Evolutionary conservation across 305 asterid species (phyloP).

Genomic region (Solanum hybrid): DNA sequence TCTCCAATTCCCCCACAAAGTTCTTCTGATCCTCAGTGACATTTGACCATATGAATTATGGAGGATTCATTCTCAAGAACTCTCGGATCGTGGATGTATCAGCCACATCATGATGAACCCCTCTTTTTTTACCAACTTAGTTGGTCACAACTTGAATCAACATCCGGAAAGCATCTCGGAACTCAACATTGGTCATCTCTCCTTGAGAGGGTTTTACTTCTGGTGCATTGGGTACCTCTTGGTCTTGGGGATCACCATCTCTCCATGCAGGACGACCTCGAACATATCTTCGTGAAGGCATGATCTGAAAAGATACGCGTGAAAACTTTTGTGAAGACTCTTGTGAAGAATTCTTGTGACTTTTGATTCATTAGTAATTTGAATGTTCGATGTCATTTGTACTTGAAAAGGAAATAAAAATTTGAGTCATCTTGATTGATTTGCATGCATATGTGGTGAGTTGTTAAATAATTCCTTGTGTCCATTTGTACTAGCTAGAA

Average conservation of each 20-base stretch:
- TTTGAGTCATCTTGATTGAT: not conserved
- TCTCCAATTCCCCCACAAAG: not conserved
- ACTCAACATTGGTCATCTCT: not conserved
- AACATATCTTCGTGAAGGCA: too few relatives aligned
- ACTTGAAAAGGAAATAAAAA: not conserved
- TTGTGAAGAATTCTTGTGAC: not conserved
- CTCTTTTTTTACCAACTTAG: not conserved
- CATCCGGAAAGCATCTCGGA: not conserved
- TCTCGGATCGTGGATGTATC: not conserved
- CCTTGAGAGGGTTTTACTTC: not conserved
- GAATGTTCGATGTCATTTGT: not conserved
- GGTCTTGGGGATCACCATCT: not conserved
- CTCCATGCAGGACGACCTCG: not conserved
- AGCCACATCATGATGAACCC: not conserved
- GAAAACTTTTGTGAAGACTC: not conserved
- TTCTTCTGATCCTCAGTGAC: not conserved
- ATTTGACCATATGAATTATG: not conserved
- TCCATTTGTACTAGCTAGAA: not conserved
- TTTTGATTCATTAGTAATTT: not conserved
- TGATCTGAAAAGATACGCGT: too few relatives aligned
- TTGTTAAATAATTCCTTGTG: not conserved
- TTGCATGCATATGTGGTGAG: not conserved
- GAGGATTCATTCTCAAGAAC: not conserved
- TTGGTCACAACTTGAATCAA: not conserved
- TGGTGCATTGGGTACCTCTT: not conserved